Percentiles rank a stretch among this genome's conserved stretches.
Evolutionary conservation across 2,329 filamentous ascomycete species (phyloP).

Genomic region (Epicoccum nigrum): DNA sequence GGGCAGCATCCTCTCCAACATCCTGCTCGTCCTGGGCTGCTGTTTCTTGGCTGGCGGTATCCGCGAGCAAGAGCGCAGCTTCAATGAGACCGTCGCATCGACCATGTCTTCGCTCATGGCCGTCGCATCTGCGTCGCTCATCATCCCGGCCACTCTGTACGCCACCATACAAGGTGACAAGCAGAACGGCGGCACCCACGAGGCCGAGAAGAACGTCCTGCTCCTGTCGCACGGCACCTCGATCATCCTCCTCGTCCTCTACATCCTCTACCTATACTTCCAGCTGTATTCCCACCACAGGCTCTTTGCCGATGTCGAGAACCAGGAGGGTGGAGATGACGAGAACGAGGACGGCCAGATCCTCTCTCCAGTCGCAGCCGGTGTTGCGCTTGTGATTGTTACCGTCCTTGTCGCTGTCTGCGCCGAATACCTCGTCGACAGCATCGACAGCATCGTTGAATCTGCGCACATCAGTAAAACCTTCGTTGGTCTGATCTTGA

Average conservation of each 20-base stretch:
- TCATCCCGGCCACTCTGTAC: conserved; percentile 61
- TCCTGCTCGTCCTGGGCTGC: conserved; percentile 72
- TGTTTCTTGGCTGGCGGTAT: conserved; percentile 60
- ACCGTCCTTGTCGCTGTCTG: conserved; percentile 58
- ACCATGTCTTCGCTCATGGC: conserved; percentile 71
- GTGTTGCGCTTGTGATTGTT: conserved; percentile 54
- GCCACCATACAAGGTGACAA: conserved; percentile 52
- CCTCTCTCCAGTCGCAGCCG: conserved; percentile 53
- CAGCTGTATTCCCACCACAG: conserved; percentile 59
- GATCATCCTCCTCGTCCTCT: conserved; percentile 61
- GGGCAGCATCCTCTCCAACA: conserved; percentile 92
- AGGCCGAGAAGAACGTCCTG: conserved; percentile 55
- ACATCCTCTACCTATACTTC: conserved; percentile 61
- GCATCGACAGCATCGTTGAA: conserved; percentile 61
- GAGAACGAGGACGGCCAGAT: conserved; percentile 48
- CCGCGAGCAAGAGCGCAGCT: conserved; percentile 55
- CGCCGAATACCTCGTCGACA: conserved; percentile 61
- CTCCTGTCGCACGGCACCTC: conserved; percentile 60
- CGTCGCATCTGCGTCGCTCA: conserved; percentile 60
- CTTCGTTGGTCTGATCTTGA: conserved; percentile 65
- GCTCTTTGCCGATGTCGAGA: conserved; percentile 53
- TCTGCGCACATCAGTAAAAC: conserved; percentile 60
- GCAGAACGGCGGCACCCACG: conserved; percentile 38
- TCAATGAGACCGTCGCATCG: conserved; percentile 77
- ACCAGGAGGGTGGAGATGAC: conserved; percentile 37